These are phyloP conservation scores for Saturnispora sekii DNA, from an alignment of 805 yeast species.

Conservation along the genomic window DNA sequence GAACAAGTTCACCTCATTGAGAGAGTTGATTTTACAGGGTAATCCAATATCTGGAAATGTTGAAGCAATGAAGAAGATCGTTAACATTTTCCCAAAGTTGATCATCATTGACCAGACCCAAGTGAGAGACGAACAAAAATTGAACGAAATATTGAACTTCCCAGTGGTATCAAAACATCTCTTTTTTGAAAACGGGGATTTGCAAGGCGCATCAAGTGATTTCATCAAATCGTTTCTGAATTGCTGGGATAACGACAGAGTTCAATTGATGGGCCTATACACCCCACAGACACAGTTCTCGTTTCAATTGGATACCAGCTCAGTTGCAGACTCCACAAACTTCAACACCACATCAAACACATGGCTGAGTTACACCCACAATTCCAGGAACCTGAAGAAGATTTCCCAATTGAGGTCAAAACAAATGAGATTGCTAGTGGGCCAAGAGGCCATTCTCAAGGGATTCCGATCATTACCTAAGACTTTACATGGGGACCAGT, in stretches of 20 bases:
- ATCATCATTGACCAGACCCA: constrained; percentile 68
- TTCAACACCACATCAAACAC: constrained; percentile 15
- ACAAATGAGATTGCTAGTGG: constrained; percentile 49
- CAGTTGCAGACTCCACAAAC: constrained; percentile 26
- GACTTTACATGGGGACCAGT: constrained; percentile 63
- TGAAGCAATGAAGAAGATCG: constrained; percentile 48
- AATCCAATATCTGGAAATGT: constrained; percentile 54
- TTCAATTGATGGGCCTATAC: constrained; percentile 61
- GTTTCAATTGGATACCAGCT: constrained; percentile 60
- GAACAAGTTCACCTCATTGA: constrained; percentile 58
- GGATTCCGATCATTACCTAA: constrained; percentile 64
- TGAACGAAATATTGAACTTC: constrained; percentile 40
- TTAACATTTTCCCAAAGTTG: constrained; percentile 70
- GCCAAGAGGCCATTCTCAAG: constrained; percentile 55
- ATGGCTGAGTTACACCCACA: constrained; percentile 61
- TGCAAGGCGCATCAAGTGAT: constrained; percentile 62
- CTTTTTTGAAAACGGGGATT: constrained; percentile 72
- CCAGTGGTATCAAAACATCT: constrained; percentile 50
- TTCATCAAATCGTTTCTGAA: constrained; percentile 69
- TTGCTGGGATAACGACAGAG: constrained; percentile 74
- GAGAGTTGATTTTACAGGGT: constrained; percentile 69
- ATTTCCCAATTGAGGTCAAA: constrained; percentile 49
- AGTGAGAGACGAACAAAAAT: constrained; percentile 63
- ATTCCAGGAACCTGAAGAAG: constrained; percentile 68
- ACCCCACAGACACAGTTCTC: constrained; percentile 83